Conservation (phyloP, 1,284 basidiomycete species). For the Cryptococcus sp. region DNA sequence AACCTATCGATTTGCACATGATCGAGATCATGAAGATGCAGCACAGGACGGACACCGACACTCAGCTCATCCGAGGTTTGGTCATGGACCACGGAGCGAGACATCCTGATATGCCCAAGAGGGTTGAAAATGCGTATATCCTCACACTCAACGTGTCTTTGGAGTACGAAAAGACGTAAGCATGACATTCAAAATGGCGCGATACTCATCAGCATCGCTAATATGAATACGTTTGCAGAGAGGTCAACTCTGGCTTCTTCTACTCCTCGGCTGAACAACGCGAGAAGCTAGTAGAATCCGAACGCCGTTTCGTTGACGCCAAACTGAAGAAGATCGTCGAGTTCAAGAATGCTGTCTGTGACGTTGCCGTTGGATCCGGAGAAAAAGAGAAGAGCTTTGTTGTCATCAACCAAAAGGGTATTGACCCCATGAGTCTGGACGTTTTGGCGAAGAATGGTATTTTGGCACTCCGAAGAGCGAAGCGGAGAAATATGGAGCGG, state of each 20-base stretch:
- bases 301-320: slow-evolving; percentile 89
- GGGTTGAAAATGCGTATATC: slow-evolving; percentile 94
- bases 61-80: slow-evolving; percentile 91
- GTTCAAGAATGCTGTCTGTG: slow-evolving; percentile 94
- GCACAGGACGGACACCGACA: slow-evolving; percentile 96
- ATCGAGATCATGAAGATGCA: slow-evolving; percentile 99
- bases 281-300: slow-evolving; percentile 97
- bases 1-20: slow-evolving; percentile 99
- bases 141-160: slow-evolving; percentile 96
- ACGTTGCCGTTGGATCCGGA: slow-evolving; percentile 72
- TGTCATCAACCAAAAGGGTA: slow-evolving; percentile 98
- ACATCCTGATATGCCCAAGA: slow-evolving; percentile 99
- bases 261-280: slow-evolving; percentile 98
- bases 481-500: slow-evolving; percentile 97
- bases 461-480: slow-evolving; percentile 89
- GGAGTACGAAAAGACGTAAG: slow-evolving; percentile 99
- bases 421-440: slow-evolving; percentile 96
- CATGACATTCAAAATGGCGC: slow-evolving; percentile 22
- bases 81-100: slow-evolving; percentile 89
- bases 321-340: slow-evolving; percentile 97
- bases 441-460: slow-evolving; percentile 97
- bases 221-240: slow-evolving; percentile 58
- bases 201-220: background rate
- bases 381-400: slow-evolving; percentile 81
- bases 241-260: slow-evolving; percentile 99